Conservation (phyloP, 495 filamentous ascomycete genomes). For the Lasiosphaeria ovina region DNA sequence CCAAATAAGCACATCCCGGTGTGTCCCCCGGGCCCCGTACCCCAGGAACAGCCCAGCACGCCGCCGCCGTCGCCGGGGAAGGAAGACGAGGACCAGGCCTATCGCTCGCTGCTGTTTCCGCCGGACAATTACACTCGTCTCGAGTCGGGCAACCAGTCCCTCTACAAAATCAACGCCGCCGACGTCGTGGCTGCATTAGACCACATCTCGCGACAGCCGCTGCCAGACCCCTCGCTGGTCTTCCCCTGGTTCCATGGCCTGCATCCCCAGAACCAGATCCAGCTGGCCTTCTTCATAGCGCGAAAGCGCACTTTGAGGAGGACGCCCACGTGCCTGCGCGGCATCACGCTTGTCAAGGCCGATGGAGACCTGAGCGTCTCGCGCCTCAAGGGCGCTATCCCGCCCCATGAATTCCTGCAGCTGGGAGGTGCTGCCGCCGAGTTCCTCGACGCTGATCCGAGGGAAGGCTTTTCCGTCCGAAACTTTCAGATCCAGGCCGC, state of each 20-base stretch:
- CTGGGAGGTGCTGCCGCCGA: conserved; percentile 36
- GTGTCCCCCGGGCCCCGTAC: conserved; percentile 75
- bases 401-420: conserved; percentile 72
- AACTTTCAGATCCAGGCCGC: conserved; percentile 97
- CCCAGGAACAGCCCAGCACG: conserved; percentile 57
- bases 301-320: conserved; percentile 68
- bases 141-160: conserved; percentile 54
- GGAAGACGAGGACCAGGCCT: conserved; percentile 45
- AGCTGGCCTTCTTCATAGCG: conserved; percentile 82
- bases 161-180: conserved; percentile 71
- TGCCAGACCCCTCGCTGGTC: conserved; percentile 78
- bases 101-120: conserved; percentile 69
- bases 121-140: conserved; percentile 58
- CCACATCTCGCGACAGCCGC: conserved; percentile 67
- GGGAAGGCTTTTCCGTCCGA: conserved; percentile 76
- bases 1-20: conserved; percentile 89
- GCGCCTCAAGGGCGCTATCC: conserved; percentile 81
- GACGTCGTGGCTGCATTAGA: conserved; percentile 70
- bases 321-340: conserved; percentile 76
- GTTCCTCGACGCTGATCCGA: conserved; percentile 78
- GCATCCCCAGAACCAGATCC: conserved; percentile 84
- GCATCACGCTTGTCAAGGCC: conserved; percentile 84
- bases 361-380: conserved; percentile 73
- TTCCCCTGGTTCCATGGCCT: conserved; percentile 98
- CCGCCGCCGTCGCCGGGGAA: conserved; percentile 64